Evolutionary conservation across 2,329 filamentous ascomycete species (phyloP), one percentile per base, ranked within the genome.

Genomic region (Amphichorda felina): DNA sequence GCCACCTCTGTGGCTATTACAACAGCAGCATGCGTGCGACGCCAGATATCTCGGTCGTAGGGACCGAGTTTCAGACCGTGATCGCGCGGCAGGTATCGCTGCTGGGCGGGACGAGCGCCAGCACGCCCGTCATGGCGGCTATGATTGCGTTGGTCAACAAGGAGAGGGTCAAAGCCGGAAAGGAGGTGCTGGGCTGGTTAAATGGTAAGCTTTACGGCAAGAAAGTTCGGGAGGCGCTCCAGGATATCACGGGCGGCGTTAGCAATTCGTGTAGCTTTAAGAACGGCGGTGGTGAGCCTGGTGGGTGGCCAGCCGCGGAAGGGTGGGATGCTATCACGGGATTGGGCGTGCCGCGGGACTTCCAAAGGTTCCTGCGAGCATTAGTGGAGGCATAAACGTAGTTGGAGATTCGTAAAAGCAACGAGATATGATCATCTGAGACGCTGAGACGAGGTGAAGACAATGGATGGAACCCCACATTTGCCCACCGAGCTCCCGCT

Each of bases 141-240:
- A 62, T 76, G 49, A 53, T 77, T 33, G 64, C 68, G 4, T 52
- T 72, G 4, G 58, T 73, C 37, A 74, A 75, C 40, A 70, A 73
- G 38, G 63, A 60, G 36, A 53, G 70, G n/a, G 47, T 72, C 32
- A 53, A 63, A 3, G 52, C 50, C 2, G 66, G 67, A 4, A 71
- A 68, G 57, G 47, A 51, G 5, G 51, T 61, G 2, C 49, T 75
- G 8, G 73, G 72, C 0, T 77, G 68, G 55, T 50, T 75, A 25
- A 76, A 75, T 42, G 59, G 62, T 19, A 43, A 50, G 28, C 48
- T 73, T 18, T 72, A 73, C 44, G 56, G 56, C 3, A 32, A 44
- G 1, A 39, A 50, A 35, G 59, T 66, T 16, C 51, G 50, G 25
- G 41, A 34, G 0, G 53, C 55, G 6, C 45, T 70, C 15, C 49